These are phyloP conservation scores for Phialocephala sp. DNA, from an alignment of 2,329 filamentous ascomycete species.

Conservation along the genomic window DNA sequence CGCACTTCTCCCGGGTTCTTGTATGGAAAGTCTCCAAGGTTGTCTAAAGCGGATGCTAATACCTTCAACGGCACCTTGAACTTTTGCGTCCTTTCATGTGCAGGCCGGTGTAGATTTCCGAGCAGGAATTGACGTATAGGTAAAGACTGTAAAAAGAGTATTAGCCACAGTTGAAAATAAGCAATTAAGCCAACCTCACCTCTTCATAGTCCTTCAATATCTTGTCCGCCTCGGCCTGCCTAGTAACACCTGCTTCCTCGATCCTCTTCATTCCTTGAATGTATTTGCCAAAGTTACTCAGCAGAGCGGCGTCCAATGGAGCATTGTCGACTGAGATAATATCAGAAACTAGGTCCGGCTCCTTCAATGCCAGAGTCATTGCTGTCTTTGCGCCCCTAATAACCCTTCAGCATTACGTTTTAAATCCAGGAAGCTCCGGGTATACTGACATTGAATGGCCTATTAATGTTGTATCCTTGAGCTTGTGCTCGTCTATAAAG, in stretches of 20 bases:
- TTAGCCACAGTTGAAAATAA: constrained; percentile 4
- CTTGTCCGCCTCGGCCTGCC: constrained; percentile 77
- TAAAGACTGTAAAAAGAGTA: constrained; percentile 55
- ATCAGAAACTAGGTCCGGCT: constrained; percentile 69
- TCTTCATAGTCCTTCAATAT: constrained; percentile 78
- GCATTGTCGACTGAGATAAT: constrained; percentile 91
- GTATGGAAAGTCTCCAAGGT: constrained; percentile 87
- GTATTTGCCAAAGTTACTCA: constrained; percentile 78
- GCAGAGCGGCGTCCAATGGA: constrained; percentile 78
- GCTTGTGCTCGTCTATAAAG: constrained; percentile 74
- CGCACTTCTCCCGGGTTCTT: constrained; percentile 69
- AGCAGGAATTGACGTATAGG: constrained; percentile 90
- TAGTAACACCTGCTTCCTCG: constrained; percentile 69
- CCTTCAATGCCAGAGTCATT: constrained; percentile 81
- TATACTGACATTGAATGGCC: constrained; percentile 84
- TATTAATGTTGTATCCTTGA: constrained; percentile 78
- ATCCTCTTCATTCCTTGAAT: constrained; percentile 84
- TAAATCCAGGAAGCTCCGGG: background rate
- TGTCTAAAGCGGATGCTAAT: constrained; percentile 69
- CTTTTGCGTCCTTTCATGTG: constrained; percentile 59
- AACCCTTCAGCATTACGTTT: constrained; percentile 16
- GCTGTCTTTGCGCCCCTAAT: constrained; percentile 86
- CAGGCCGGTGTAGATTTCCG: constrained; percentile 74
- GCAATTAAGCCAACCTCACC: constrained; percentile 46
- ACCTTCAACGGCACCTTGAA: constrained; percentile 82